A percentile compares a stretch with the other conserved stretches of the same genome.
phyloP scores from a whole-genome alignment of 1,284 basidiomycete species.

The Uromyces viciae-fabae region DNA sequence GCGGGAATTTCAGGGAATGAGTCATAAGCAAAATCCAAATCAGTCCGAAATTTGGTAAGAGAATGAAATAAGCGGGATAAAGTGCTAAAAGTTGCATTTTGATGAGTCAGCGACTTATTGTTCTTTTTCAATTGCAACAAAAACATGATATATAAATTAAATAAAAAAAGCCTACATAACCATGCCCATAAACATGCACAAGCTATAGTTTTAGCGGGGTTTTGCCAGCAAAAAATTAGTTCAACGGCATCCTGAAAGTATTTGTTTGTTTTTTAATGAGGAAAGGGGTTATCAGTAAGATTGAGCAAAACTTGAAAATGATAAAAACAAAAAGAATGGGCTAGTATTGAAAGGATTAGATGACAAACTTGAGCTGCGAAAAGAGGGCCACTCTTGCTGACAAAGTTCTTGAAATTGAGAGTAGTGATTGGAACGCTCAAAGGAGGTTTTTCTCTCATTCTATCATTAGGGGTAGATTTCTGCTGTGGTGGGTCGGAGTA shows the following conservation, averaged over 20 bases:
- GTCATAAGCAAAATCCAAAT: slow-evolving; percentile 29
- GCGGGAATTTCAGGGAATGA: slow-evolving; percentile 17
- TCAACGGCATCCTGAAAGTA: slow-evolving; percentile 14
- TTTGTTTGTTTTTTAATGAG: too few species aligned
- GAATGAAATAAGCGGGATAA: slow-evolving; percentile 19
- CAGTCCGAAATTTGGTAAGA: slow-evolving; percentile 21
- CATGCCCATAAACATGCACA: slow-evolving; percentile 38
- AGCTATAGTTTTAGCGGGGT: slow-evolving; percentile 1
- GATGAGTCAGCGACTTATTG: not conserved
- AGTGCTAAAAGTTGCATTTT: slow-evolving; percentile 1
- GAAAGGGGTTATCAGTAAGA: too few species aligned
- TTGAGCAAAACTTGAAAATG: not conserved
- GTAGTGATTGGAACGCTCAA: slow-evolving; percentile 33
- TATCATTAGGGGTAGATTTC: not conserved
- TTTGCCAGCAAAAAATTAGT: slow-evolving; percentile 22
- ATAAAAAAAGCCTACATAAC: slow-evolving; percentile 22
- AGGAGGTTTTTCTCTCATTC: slow-evolving; percentile 33
- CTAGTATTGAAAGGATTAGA: not conserved
- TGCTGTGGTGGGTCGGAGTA: not conserved
- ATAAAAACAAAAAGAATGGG: not conserved
- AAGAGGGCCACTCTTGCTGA: slow-evolving; percentile 31
- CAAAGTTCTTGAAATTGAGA: slow-evolving; percentile 41
- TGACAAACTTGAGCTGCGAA: slow-evolving; percentile 23
- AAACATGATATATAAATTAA: not conserved
- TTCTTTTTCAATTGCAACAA: not conserved